Evolutionary conservation across 2,329 filamentous ascomycete genomes (phyloP).

Genomic region (Sporothrix pseudoabietina): DNA sequence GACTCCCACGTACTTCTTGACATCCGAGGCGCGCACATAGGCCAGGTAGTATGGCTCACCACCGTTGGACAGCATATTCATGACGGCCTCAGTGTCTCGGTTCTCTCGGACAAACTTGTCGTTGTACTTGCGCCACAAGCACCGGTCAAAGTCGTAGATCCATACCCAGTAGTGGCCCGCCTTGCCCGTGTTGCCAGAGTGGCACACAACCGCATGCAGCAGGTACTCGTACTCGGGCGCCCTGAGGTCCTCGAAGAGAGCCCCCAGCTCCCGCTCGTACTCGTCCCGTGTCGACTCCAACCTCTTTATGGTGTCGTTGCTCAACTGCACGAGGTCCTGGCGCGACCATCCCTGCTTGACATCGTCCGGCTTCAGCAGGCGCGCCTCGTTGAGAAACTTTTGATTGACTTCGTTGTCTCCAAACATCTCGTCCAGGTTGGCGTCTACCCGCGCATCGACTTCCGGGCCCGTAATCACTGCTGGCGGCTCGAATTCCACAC

Average conservation of each 20-base stretch:
- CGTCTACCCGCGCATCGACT: background rate
- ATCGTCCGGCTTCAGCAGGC: constrained; percentile 18
- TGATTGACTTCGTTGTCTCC: background rate
- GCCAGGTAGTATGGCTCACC: constrained; percentile 65
- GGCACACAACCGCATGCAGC: constrained; percentile 90
- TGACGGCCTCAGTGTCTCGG: constrained; percentile 68
- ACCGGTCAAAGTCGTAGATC: constrained; percentile 82
- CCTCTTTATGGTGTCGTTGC: constrained; percentile 20
- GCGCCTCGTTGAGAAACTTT: constrained; percentile 22
- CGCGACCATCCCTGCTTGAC: constrained; percentile 22
- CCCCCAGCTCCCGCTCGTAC: constrained; percentile 43
- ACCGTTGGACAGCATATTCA: constrained; percentile 65
- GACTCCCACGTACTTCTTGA: constrained; percentile 38
- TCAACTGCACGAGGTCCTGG: constrained; percentile 6
- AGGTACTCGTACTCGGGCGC: constrained; percentile 66
- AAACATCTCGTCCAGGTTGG: background rate
- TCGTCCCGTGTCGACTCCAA: constrained; percentile 28
- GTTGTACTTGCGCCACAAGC: constrained; percentile 92
- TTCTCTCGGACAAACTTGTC: constrained; percentile 76
- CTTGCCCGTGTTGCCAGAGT: constrained; percentile 66
- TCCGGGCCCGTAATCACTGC: background rate
- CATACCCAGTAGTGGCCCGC: constrained; percentile 97
- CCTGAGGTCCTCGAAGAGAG: constrained; percentile 64
- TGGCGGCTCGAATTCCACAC: constrained; percentile 37
- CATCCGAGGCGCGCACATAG: constrained; percentile 41